Evolutionary conservation across 2,329 filamentous ascomycete species (phyloP), one percentile per base, ranked within the genome.

Genomic region (Fusarium avenaceum): DNA sequence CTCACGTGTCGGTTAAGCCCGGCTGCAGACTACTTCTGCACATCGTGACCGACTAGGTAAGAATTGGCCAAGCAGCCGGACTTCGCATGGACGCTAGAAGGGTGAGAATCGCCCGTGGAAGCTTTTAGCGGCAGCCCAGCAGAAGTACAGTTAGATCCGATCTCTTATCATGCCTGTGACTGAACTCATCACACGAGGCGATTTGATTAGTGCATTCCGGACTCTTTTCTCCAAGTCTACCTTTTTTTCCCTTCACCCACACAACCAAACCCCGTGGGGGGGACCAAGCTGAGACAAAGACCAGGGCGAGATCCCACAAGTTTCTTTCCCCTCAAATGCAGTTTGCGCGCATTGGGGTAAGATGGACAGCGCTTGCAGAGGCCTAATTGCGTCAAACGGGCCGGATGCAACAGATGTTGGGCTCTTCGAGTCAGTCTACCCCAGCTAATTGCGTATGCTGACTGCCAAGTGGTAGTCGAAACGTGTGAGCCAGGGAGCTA

Each of bases 1-100:
- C 38, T 63, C 59, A 48, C 43, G 57, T 56, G 43, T 58, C 59
- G 61, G 61, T 44, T 22, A 64, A 19, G 59, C 59, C 61, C 61
- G 61, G 19, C 33, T 50, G 1, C 22, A n/a, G 22, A 40, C 35
- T 33, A 57, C 19, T 15, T 17, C 42, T 33, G 50, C 44, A 57
- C n/a, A 35, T 17, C n/a, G 17, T 39, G 17, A 0, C 7, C 2
- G 14, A 14, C 60, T 63, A 50, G 43, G 33, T 8, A 20, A 13
- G 33, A 57, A 32, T 7, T 14, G 19, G 46, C 15, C 47, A 56
- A 48, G 42, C 17, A 48, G 28, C 28, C 28, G 10, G 28, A 30
- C 10, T 30, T 30, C 4, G 10, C 42, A 22, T 54, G 9, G 13
- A 6, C n/a, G 30, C 57, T 63, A 64, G 61, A 64, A 64, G 52